Base-by-base conservation (phyloP, 257 asterid genomes). In the Anisodus tanguticus region DNA sequence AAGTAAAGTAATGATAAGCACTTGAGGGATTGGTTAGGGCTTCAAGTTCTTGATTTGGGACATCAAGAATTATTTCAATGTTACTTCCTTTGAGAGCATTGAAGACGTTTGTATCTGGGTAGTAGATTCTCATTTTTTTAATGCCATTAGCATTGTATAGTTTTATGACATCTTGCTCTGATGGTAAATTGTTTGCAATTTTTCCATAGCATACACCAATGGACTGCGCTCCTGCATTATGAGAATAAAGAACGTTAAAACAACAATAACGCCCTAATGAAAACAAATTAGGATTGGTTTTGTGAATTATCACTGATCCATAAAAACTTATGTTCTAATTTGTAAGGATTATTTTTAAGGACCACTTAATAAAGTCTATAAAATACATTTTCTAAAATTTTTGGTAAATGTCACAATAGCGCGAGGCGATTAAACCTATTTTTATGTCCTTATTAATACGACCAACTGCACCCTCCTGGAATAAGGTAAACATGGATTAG, bases 191-290 rank as follows among this genome's bases (percentile, higher is more conserved):
- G 26, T 83, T 47, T 9, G 85, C 92, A 3, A 45, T 15, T 37
- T 57, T 68, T 51, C 93, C 93, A 43, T 84, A 84, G 74, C 88
- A 86, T 4, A 86, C 89, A 22, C 91, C 90, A 3, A 82, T 45
- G 3, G 87, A 51, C 1, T 88, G 69, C 10, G 87, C 90, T 4
- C 53, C 87, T 55, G 59, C 83, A 39, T 1, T 31, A 71, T 68
- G 9, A 10, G 35, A 9, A n/a, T 19, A 9, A 10, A 4, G 35
- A 16, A 43, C 2, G 0, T 47, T 9, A 72, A 11, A 47, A 5
- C n/a, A 41, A 15, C 6, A 41, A 41, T 41, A 41, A 41, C 6
- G 45, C 6, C 45, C 6, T 41, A 41, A 41, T 41, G 5, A 41
- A 41, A 41, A 41, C 45, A 41, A 5, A 4, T 6, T 41, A 41